These are phyloP conservation scores for Tardiomyces depauwii DNA, from an alignment of 1,139 yeast species.

Conservation along the genomic window DNA sequence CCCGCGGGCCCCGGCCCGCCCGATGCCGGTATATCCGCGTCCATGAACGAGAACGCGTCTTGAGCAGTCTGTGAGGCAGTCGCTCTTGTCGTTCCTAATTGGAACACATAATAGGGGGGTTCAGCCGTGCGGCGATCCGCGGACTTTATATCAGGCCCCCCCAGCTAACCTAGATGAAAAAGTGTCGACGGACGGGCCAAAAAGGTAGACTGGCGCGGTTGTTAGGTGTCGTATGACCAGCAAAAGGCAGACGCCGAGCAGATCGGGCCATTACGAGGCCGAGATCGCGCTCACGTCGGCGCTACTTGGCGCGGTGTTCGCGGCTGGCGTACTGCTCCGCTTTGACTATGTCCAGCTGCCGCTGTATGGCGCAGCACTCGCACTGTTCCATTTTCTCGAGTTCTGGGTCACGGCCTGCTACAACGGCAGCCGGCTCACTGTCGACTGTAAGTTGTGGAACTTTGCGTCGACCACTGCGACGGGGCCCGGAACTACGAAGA, in stretches of 20 bases:
- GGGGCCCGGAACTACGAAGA: too few relatives aligned
- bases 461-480: too few relatives aligned
- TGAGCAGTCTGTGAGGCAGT: too few relatives aligned
- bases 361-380: conserved; percentile 41
- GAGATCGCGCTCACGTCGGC: conserved; percentile 32
- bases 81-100: too few relatives aligned
- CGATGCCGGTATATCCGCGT: background rate
- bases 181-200: too few relatives aligned
- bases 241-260: too few relatives aligned
- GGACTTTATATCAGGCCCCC: too few relatives aligned
- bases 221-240: too few relatives aligned
- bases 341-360: conserved; percentile 21
- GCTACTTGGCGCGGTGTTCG: conserved; percentile 17
- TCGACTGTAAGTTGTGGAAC: conserved; percentile 24
- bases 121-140: too few relatives aligned
- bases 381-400: conserved; percentile 70
- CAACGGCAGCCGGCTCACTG: conserved; percentile 54
- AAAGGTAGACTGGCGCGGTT: too few relatives aligned
- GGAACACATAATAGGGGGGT: too few relatives aligned
- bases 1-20: conserved; percentile 7
- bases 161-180: too few relatives aligned
- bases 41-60: background rate
- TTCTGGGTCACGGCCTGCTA: conserved; percentile 65
- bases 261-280: conserved; percentile 7
- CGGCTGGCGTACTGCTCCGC: conserved; percentile 6